Conservation (phyloP, 2,329 filamentous ascomycete genomes). For the Aspergillus puulaauensis region DNA sequence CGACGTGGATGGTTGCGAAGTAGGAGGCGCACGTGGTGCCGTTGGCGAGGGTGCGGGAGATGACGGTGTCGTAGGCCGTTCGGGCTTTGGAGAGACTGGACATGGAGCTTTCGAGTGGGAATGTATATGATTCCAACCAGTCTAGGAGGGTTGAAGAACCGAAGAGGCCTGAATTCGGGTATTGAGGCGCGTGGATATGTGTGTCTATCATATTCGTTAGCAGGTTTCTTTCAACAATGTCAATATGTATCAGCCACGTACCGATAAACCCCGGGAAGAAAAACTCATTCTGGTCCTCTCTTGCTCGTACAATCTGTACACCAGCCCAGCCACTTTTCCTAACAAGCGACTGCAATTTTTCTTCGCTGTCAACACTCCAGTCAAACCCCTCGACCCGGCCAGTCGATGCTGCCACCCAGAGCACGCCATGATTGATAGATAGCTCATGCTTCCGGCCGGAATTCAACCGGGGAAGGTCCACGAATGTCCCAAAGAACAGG, state of each 20-base stretch:
- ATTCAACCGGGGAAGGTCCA: slow-evolving; percentile 52
- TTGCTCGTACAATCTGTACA: slow-evolving; percentile 32
- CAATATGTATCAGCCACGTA: slow-evolving; percentile 18
- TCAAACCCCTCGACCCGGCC: slow-evolving; percentile 36
- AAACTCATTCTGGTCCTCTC: slow-evolving; percentile 43
- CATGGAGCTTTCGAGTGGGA: slow-evolving; percentile 83
- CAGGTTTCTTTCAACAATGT: not conserved
- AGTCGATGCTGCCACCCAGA: slow-evolving; percentile 33
- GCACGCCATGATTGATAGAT: slow-evolving; percentile 50
- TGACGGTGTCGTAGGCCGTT: slow-evolving; percentile 71
- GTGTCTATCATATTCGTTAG: slow-evolving; percentile 62
- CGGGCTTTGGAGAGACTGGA: slow-evolving; percentile 32
- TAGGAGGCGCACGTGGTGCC: slow-evolving; percentile 95
- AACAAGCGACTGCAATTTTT: slow-evolving; percentile 26
- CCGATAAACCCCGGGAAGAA: slow-evolving; percentile 51
- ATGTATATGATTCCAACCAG: slow-evolving; percentile 94
- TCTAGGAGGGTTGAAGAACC: slow-evolving; percentile 89
- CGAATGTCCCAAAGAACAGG: slow-evolving; percentile 62
- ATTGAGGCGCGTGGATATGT: slow-evolving; percentile 92
- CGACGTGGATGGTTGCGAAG: slow-evolving; percentile 85
- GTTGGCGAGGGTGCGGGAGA: slow-evolving; percentile 78
- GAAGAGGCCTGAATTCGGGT: slow-evolving; percentile 91
- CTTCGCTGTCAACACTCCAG: slow-evolving; percentile 31
- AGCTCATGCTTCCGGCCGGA: slow-evolving; percentile 48
- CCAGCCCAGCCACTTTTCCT: slow-evolving; percentile 32